phyloP scores from a whole-genome alignment of 1,139 yeast genomes.

The Meyerozyma carpophila region DNA sequence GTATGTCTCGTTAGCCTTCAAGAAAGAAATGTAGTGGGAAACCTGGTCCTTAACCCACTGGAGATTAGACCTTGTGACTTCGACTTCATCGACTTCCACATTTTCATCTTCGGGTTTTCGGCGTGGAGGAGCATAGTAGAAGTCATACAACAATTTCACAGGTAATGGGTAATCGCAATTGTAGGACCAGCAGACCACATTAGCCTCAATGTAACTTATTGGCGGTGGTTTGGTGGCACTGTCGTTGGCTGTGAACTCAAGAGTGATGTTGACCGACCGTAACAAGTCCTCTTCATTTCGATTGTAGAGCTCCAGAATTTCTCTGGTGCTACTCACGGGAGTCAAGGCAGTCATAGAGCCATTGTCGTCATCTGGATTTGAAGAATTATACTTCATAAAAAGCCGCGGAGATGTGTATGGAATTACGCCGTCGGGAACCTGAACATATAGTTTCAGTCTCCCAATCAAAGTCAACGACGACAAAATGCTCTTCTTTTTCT shows the following conservation, averaged over 20 bases:
- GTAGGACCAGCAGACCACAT: constrained; percentile 40
- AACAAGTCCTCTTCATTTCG: constrained; percentile 20
- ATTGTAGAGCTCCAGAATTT: constrained; percentile 30
- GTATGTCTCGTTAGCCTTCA: constrained; percentile 27
- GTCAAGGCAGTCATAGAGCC: neutral
- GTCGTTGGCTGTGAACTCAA: constrained; percentile 21
- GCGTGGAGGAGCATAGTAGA: constrained; percentile 31
- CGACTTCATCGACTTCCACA: constrained; percentile 23
- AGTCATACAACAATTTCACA: constrained; percentile 35
- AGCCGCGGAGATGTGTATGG: constrained; percentile 37
- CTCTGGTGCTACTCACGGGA: constrained; percentile 5
- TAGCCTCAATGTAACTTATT: constrained; percentile 28
- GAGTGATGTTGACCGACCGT: constrained; percentile 20
- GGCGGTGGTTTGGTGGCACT: constrained; percentile 25
- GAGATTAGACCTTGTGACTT: constrained; percentile 30
- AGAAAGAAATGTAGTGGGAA: constrained; percentile 27
- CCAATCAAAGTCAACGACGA: constrained; percentile 34
- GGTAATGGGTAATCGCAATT: constrained; percentile 41
- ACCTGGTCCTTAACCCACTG: constrained; percentile 34
- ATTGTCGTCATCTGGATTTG: neutral
- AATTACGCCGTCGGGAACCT: constrained; percentile 31
- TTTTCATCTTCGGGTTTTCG: constrained; percentile 7
- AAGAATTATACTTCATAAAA: constrained; percentile 30
- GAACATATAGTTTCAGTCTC: constrained; percentile 26
- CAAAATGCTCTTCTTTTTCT: constrained; percentile 35